Base-by-base conservation (phyloP, 108 stramenopile species). In the Mediolabrus comicus region DNA sequence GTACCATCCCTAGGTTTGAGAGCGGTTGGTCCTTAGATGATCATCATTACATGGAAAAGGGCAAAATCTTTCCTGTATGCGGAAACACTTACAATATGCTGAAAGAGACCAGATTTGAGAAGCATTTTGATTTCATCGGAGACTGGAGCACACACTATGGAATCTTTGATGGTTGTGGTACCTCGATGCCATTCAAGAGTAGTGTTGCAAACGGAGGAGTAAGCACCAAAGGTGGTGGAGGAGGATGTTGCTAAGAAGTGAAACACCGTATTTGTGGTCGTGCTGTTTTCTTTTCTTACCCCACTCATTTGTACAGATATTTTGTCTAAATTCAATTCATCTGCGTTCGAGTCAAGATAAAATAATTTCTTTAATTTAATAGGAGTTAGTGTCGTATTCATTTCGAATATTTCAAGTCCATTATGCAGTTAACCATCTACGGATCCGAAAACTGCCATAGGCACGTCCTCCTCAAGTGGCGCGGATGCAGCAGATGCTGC, bases 71-170 rank as follows among this genome's bases (percentile, higher is more conserved):
- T 60, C 87, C 94, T 10, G 98, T 98, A 14, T 97, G 98, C 84
- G 96, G 98, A 14, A 98, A 98, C 80, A 97, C 97, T 1, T 92
- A 81, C 72, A 88, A 86, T 53, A 98, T 97, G 97, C 73, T 98
- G 41, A 60, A 91, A 43, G 79, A 95, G 51, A 88, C 93, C 0
- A 71, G 88, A 58, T 84, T 97, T 62, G 77, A 78, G 33, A 76
- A 88, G 24, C 90, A 97, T 56, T 97, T 97, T 82, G 86, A 88
- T 2, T 95, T 95, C 68, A 66, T 95, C 72, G 96, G 96, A 29
- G 87, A 89, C 63, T 91, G 77, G 66, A 83, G 86, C 64, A 84
- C 76, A 29, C 96, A 97, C 63, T 94, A 90, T 57, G 96, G 96
- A 8, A 91, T 95, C 53, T 97, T 94, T 79, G 92, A 95, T 27